Evolutionary conservation across 257 asterid species (phyloP), one percentile per base, ranked within the genome.

Genomic region (Solanum bulbocastanum): DNA sequence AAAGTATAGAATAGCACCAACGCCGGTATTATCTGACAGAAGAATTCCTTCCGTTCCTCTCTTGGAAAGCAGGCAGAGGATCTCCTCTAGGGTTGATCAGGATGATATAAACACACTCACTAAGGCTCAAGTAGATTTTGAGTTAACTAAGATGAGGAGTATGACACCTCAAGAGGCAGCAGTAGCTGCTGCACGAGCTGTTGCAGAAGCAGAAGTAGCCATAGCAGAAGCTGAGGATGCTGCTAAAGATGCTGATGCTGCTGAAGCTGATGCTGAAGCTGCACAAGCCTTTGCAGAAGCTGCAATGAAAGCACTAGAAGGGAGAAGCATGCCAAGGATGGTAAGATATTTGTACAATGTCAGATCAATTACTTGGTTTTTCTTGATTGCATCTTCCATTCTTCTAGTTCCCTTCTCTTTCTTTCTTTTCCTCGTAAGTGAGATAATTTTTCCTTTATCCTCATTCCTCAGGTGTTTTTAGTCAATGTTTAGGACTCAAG

Each of bases 201-300:
- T 96, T 62, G 98, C 98, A 33, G 99, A 95, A 88, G 99, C 99
- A 44, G 99, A 96, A 90, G 96, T 94, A 88, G 98, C 99, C 73
- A 91, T 96, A 93, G 98, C 96, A 52, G 99, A 96, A 88, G 99
- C 99, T 87, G 98, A 93, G 91, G 98, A 93, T 92, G 98, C 99
- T 14, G 98, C 98, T 75, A 94, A 92, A 75, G 98, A 93, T 87
- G 99, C 98, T 87, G 98, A 95, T 90, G 98, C 95, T 58, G 98
- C 98, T 9, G 99, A 96, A 89, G 96, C 98, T 86, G 98, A 95
- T 88, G 99, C 99, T 15, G 99, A 95, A 89, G 98, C 98, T 20
- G 98, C 99, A 66, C 95, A 92, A 91, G 98, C 98, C 79, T 95
- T 95, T 90, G 99, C 98, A 62, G 98, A 96, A 87, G 99, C 98